A percentile compares a stretch with the other conserved stretches of the same genome.
phyloP scores from a whole-genome alignment of 352 stramenopile species.

The Pythium dissotocum region DNA sequence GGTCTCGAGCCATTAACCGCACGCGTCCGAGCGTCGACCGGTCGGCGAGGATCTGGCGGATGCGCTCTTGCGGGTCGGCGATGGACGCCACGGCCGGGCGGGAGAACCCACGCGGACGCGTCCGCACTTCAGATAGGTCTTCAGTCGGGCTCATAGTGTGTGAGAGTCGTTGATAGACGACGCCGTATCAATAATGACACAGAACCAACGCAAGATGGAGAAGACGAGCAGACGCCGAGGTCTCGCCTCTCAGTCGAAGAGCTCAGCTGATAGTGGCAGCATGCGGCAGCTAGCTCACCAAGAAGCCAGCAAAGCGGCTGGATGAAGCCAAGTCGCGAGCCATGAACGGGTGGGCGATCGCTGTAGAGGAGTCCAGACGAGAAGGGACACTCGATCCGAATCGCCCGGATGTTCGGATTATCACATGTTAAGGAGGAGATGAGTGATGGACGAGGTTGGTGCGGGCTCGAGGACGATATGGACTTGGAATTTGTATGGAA shows the following conservation, averaged over 20 bases:
- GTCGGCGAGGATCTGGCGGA: constrained; percentile 62
- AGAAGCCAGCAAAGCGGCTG: background rate
- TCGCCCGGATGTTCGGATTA: background rate
- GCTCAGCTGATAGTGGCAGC: background rate
- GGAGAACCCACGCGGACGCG: constrained; percentile 53
- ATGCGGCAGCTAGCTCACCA: background rate
- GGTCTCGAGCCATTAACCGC: constrained; percentile 54
- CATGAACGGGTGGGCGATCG: background rate
- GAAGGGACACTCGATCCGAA: background rate
- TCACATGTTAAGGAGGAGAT: background rate
- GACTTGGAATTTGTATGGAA: constrained; percentile 1
- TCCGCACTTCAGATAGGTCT: background rate
- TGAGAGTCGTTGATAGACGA: background rate
- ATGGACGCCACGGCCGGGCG: constrained; percentile 28
- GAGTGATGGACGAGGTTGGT: background rate
- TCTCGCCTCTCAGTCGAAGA: background rate
- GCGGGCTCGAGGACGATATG: background rate
- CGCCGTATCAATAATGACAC: background rate
- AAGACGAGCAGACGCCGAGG: background rate
- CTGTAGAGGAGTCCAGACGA: background rate
- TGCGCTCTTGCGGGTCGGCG: constrained; percentile 49
- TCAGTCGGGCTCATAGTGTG: background rate
- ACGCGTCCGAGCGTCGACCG: constrained; percentile 48
- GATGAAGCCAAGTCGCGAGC: background rate
- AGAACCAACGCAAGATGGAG: background rate